A percentile compares a stretch with the other conserved stretches of the same genome.
Evolutionary conservation across 2,329 filamentous ascomycete species (phyloP).

Genomic region (Cladobotryum protrusum): DNA sequence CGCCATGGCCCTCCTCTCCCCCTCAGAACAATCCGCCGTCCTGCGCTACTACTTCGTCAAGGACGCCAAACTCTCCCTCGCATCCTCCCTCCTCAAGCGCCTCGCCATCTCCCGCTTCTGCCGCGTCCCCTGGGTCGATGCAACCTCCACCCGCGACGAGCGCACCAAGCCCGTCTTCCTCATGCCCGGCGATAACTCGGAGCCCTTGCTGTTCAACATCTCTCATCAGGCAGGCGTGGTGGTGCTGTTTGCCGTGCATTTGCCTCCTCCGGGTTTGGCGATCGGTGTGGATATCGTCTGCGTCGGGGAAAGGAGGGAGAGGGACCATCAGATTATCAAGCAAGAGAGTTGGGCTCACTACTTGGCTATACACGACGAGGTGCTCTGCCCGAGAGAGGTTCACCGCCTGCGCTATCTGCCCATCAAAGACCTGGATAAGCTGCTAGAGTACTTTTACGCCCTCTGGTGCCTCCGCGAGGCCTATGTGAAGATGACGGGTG

Average conservation of each 20-base stretch:
- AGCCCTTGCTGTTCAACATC: slow-evolving; percentile 63
- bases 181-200: slow-evolving; percentile 42
- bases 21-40: slow-evolving; percentile 50
- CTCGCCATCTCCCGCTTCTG: slow-evolving; percentile 56
- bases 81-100: slow-evolving; percentile 67
- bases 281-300: slow-evolving; percentile 74
- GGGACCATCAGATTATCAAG: slow-evolving; percentile 51
- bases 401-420: slow-evolving; percentile 51
- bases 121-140: slow-evolving; percentile 54
- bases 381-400: slow-evolving; percentile 59
- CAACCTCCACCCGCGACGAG: slow-evolving; percentile 50
- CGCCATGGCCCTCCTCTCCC: slow-evolving; percentile 45
- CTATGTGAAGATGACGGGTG: slow-evolving; percentile 77
- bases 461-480: slow-evolving; percentile 76
- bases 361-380: slow-evolving; percentile 66
- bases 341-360: slow-evolving; percentile 58
- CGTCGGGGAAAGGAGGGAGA: slow-evolving; percentile 60
- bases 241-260: slow-evolving; percentile 51
- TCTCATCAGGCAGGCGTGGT: slow-evolving; percentile 74
- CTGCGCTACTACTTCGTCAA: slow-evolving; percentile 58
- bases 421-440: slow-evolving; percentile 39
- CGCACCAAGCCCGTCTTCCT: slow-evolving; percentile 48
- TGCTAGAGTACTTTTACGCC: slow-evolving; percentile 66
- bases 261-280: slow-evolving; percentile 30
- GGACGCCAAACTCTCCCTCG: slow-evolving; percentile 70